These are phyloP conservation scores for Colletotrichum salicis DNA, from an alignment of 2,329 filamentous ascomycete genomes.

Conservation along the genomic window DNA sequence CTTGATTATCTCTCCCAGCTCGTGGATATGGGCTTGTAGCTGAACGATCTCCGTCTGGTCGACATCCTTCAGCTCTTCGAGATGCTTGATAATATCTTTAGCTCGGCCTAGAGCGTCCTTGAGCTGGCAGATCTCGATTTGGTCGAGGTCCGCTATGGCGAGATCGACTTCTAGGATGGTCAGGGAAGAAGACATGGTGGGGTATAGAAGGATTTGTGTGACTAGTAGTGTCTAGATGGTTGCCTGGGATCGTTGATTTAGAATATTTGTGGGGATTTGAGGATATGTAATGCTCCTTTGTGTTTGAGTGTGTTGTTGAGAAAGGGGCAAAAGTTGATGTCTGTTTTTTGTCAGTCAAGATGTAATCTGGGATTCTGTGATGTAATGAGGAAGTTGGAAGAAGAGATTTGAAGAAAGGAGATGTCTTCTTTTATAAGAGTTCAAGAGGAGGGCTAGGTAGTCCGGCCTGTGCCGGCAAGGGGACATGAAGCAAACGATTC, in stretches of 20 bases:
- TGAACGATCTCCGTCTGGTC: slow-evolving; percentile 2
- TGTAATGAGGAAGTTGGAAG: background rate
- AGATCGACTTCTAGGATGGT: background rate
- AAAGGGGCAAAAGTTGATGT: background rate
- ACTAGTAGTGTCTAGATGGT: slow-evolving; percentile 39
- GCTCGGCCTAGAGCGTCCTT: background rate
- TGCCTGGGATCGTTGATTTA: background rate
- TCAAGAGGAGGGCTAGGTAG: background rate
- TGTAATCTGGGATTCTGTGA: background rate
- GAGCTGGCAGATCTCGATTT: slow-evolving; percentile 16
- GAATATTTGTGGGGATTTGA: background rate
- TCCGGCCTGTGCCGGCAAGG: background rate
- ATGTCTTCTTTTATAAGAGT: background rate
- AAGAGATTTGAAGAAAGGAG: background rate
- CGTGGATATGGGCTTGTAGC: background rate
- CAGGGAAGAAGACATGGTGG: background rate
- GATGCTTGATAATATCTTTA: background rate
- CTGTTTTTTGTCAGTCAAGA: background rate
- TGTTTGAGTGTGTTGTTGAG: background rate
- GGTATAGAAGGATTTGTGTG: background rate
- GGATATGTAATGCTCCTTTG: background rate
- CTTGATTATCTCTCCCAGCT: background rate
- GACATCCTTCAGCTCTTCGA: background rate
- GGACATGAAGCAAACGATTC: background rate
- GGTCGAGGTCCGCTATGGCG: background rate